Evolutionary conservation across 139 green algal genomes (phyloP), one percentile per base, ranked within the genome.

Genomic region (Chlamydomonas sphaeroides): DNA sequence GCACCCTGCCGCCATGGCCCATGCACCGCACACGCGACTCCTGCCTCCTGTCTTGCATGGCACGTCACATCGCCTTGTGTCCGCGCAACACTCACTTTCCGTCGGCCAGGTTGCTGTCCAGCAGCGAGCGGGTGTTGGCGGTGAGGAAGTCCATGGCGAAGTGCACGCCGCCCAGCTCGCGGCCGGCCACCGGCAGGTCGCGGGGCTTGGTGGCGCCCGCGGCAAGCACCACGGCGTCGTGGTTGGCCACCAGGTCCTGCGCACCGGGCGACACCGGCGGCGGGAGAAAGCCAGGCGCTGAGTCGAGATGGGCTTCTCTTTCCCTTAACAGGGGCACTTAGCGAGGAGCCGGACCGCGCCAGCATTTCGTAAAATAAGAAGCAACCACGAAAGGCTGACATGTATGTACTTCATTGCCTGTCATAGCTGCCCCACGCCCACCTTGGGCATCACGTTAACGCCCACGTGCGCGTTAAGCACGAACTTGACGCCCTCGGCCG

Each of bases 91-190:
- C 72, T 79, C 72, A 79, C 74, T 80, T 32, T 18, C 92, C 94
- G 80, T 98, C 95, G 36, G 83, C 33, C 23, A 98, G 92, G 32
- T 91, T 72, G 48, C 83, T 86, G 87, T 99, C 96, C 84, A 99
- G 90, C 86, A 98, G 90, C 71, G 76, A 93, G 88, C 97, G 96
- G 70, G 96, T 99, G 92, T 99, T 99, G 62, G 94, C 93, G 45
- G 74, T 75, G 53, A 99, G 89, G 89, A 99, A 99, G 56, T 99
- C 95, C 96, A 99, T 99, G 32, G 96, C 96, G 89, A 98, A 99
- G 88, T 99, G 96, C 36, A 99, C 89, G 68, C 96, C 96, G 25
- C 36, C 20, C 49, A 93, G 66, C 3, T 94, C 87, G 18, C 93
- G 83, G 23, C 95, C 94, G 38, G 95, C 91, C 33, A 98, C 94